Base-by-base conservation (phyloP, 2,329 filamentous ascomycete species). In the Phaeosphaeria sp. region DNA sequence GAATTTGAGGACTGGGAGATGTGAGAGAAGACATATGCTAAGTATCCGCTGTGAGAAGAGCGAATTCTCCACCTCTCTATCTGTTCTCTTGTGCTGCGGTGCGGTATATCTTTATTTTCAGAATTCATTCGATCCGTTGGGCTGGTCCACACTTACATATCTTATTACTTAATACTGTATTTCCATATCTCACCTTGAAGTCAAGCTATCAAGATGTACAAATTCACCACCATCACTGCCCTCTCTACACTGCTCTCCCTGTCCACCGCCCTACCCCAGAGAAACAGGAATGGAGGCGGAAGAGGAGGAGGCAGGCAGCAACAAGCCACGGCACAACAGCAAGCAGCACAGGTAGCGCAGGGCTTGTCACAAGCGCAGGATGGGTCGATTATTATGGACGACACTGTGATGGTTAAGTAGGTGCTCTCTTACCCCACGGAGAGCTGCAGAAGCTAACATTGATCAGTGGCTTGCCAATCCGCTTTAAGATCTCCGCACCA, bases 401-500 rank as follows among this genome's bases (percentile, higher is more conserved):
- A 79, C 54, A 86, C 82, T 1, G 83, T 81, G 3, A 79, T 76
- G 10, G 81, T 87, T 58, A 86, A 86, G 52, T 54, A 49, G 15
- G 46, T 22, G n/a, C 20, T 81, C 84, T 78, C 20, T 13, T 33
- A 23, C 5, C 13, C 27, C 7, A 11, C 30, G 13, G 13, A 6
- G 9, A 36, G 3, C 13, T 36, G 9, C 30, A 7, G 30, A 22
- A 25, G 50, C 63, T 67, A 54, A 71, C 46, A 42, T 22, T 44
- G 3, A 13, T 27, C 41, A 44, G 83, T 60, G 81, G 81, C 53
- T 81, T 87, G 2, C 72, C 79, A 5, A 82, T 87, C 36, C 83
- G 85, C 52, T 86, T 84, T 78, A 84, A 81, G 62, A 81, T 87
- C 59, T 82, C 82, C 50, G 84, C 79, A 1, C 85, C 85, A 1